phyloP scores from a whole-genome alignment of 495 filamentous ascomycete genomes.

The Cercophora newfieldiana region DNA sequence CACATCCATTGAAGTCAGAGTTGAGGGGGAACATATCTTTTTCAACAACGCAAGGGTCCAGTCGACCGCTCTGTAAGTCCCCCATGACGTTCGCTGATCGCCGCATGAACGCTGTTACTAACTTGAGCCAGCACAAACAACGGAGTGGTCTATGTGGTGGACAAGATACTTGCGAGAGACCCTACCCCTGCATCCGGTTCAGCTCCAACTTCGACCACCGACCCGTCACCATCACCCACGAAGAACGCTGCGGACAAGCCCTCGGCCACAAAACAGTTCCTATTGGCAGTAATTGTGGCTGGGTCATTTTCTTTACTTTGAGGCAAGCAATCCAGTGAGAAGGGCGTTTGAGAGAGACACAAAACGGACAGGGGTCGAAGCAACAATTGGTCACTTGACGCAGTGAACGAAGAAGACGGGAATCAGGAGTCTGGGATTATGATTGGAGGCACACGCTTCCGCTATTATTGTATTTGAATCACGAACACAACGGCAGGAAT shows the following conservation, averaged over 20 bases:
- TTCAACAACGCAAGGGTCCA: constrained; percentile 39
- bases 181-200: neutral
- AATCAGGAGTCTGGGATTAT: too few relatives aligned
- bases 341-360: neutral
- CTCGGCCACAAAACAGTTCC: neutral
- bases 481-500: too few relatives aligned
- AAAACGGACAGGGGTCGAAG: neutral
- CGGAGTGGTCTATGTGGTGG: constrained; percentile 37
- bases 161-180: constrained; percentile 26
- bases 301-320: neutral
- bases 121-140: constrained; percentile 29
- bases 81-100: too few relatives aligned
- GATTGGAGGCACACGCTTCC: too few relatives aligned
- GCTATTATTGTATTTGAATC: too few relatives aligned
- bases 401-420: too few relatives aligned
- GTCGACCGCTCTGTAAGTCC: constrained; percentile 28
- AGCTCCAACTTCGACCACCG: neutral
- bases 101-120: neutral
- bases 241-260: neutral
- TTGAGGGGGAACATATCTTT: constrained; percentile 27
- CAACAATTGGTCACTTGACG: too few relatives aligned
- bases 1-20: constrained; percentile 30
- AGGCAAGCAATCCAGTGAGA: neutral
- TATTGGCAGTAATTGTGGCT: neutral
- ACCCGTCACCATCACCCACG: neutral